Evolutionary conservation across 345 rosid species (phyloP).

Genomic region (Brassica nigra): DNA sequence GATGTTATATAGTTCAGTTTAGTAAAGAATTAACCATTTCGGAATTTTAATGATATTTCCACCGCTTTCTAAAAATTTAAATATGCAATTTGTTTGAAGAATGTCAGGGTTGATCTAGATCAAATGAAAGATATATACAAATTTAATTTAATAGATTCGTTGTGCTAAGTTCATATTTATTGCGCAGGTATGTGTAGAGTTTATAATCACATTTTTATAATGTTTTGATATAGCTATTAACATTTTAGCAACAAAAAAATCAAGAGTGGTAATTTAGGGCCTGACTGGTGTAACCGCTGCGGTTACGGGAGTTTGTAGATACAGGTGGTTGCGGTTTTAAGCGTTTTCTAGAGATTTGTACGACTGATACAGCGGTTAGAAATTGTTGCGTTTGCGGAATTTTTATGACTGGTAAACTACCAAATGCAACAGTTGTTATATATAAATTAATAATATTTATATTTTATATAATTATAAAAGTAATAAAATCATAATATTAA

Average conservation of each 20-base stretch:
- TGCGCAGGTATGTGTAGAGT: not conserved
- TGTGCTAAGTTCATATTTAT: not conserved
- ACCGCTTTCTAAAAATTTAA: not conserved
- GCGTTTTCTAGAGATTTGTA: too few relatives aligned
- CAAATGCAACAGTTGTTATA: too few relatives aligned
- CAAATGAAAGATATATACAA: not conserved
- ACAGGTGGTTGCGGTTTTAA: too few relatives aligned
- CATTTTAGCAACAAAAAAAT: not conserved
- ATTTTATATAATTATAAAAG: too few relatives aligned
- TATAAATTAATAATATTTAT: too few relatives aligned
- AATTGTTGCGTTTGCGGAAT: too few relatives aligned
- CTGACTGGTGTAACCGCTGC: too few relatives aligned
- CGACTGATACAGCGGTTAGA: too few relatives aligned
- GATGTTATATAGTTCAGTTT: not conserved
- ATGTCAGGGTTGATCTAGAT: not conserved
- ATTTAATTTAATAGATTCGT: not conserved
- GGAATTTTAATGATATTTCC: not conserved
- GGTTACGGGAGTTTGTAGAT: too few relatives aligned
- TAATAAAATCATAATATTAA: too few relatives aligned
- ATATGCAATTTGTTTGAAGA: not conserved
- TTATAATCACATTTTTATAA: not conserved
- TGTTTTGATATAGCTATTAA: not conserved
- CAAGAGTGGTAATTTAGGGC: not conserved
- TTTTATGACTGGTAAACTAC: too few relatives aligned
- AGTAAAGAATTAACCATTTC: not conserved